A percentile compares a stretch with the other conserved stretches of the same genome.
These are phyloP conservation scores for Agaricus subrufescens DNA, from an alignment of 768 basidiomycete genomes.

Conservation along the genomic window DNA sequence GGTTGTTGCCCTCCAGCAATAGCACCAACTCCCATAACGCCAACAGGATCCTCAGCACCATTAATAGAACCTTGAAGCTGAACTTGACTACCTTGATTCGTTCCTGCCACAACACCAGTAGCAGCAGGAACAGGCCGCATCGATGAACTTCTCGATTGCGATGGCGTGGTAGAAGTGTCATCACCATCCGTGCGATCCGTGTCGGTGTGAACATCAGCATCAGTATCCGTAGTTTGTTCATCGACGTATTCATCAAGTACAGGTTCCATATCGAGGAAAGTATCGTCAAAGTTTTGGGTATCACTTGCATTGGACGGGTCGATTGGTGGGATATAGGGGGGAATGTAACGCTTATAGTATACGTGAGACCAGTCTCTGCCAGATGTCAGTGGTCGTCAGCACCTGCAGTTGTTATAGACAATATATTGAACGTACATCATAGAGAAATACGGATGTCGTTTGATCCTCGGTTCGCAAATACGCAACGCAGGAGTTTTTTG, in stretches of 20 bases:
- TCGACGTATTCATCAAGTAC: slow-evolving; percentile 70
- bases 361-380: slow-evolving; percentile 90
- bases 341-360: slow-evolving; percentile 92
- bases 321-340: slow-evolving; percentile 90
- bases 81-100: neutral
- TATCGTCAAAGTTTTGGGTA: slow-evolving; percentile 96
- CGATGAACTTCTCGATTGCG: slow-evolving; percentile 75
- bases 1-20: slow-evolving; percentile 9
- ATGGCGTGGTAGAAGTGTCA: slow-evolving; percentile 74
- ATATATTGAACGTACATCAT: slow-evolving; percentile 65
- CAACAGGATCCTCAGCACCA: neutral
- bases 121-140: slow-evolving; percentile 31
- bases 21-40: neutral
- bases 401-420: neutral
- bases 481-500: slow-evolving; percentile 90
- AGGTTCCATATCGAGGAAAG: slow-evolving; percentile 94
- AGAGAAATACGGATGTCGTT: slow-evolving; percentile 91
- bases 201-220: slow-evolving; percentile 57
- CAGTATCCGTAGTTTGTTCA: slow-evolving; percentile 52
- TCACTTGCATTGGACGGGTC: slow-evolving; percentile 90
- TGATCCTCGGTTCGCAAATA: slow-evolving; percentile 90
- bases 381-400: neutral
- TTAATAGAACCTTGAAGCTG: neutral
- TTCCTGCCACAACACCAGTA: neutral
- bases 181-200: slow-evolving; percentile 70